These are phyloP conservation scores for Cyclotella atomus DNA, from an alignment of 108 stramenopile genomes.

Conservation along the genomic window DNA sequence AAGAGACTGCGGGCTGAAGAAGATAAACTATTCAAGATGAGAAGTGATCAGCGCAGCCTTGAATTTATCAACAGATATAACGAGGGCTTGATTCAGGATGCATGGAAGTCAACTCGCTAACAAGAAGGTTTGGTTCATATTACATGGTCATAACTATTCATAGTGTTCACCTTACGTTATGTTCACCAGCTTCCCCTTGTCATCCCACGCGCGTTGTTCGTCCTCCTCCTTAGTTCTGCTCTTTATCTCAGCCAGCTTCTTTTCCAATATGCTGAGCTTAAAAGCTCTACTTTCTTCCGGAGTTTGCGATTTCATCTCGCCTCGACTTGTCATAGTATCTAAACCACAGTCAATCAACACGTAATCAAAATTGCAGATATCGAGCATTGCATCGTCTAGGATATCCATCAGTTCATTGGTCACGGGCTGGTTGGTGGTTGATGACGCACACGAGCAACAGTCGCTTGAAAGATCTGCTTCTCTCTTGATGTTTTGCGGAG, in stretches of 20 bases:
- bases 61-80: slow-evolving; percentile 47
- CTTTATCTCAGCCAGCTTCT: neutral
- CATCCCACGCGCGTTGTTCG: neutral
- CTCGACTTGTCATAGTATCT: neutral
- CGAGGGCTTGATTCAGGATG: slow-evolving; percentile 38
- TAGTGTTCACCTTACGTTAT: neutral
- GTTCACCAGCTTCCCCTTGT: neutral
- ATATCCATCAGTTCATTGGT: slow-evolving; percentile 39
- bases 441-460: slow-evolving; percentile 49
- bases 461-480: slow-evolving; percentile 50
- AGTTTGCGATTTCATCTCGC: no score
- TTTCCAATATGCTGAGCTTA: neutral
- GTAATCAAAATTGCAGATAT: neutral
- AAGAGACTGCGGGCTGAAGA: slow-evolving; percentile 43
- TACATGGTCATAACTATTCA: neutral
- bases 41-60: slow-evolving; percentile 25
- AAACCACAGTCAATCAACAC: neutral
- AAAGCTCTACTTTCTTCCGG: no score
- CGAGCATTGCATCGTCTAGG: slow-evolving; percentile 6
- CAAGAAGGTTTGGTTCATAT: neutral
- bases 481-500: no score
- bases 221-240: neutral
- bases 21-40: slow-evolving; percentile 39
- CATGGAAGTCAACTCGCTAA: slow-evolving; percentile 27
- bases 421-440: slow-evolving; percentile 33